Evolutionary conservation across 2,329 filamentous ascomycete genomes (phyloP), one percentile per base, ranked within the genome.

Genomic region (Madurella mycetomatis): DNA sequence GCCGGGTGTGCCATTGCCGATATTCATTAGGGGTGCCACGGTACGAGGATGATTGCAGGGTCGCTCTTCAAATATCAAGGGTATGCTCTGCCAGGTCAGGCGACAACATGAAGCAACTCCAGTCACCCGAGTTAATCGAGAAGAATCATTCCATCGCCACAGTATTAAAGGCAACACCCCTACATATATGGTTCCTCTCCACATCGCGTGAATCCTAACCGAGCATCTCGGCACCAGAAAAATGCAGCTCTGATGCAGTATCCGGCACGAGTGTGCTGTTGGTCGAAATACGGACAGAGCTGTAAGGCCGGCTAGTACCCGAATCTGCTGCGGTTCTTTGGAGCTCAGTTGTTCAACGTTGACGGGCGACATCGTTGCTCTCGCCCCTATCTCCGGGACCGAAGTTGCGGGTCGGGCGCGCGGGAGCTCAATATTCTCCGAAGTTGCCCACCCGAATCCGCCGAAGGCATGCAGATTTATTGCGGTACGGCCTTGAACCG

Each of bases 321-420:
- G n/a, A 31, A 15, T 12, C 41, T 32, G 25, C 32, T 40, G 31
- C 25, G 25, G 32, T 18, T 4, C 2, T 46, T 30, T 31, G 42
- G 37, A 9, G 47, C 40, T 9, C 25, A 25, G 18, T 18, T 4
- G 1, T 41, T 30, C 18, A 39, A 31, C 9, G 48, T 25, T 13
- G 13, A 9, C 44, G 42, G 42, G 37, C 7, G 18, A 46, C 34
- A n/a, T 16, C 18, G 32, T 39, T 39, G 40, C 40, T 41, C 48
- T 25, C 40, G 19, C 19, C 32, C 41, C 18, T 12, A 30, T 41
- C 37, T 31, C 55, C 59, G 59, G 59, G 57, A 61, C 57, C 59
- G 59, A 61, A 55, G 39, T 25, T 32, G 39, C 57, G 49, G 56
- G 56, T 61, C 59, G 56, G 59, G 41, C 34, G 56, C 54, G 30